Conservation (phyloP, 495 filamentous ascomycete species). For the Zalerion maritima region DNA sequence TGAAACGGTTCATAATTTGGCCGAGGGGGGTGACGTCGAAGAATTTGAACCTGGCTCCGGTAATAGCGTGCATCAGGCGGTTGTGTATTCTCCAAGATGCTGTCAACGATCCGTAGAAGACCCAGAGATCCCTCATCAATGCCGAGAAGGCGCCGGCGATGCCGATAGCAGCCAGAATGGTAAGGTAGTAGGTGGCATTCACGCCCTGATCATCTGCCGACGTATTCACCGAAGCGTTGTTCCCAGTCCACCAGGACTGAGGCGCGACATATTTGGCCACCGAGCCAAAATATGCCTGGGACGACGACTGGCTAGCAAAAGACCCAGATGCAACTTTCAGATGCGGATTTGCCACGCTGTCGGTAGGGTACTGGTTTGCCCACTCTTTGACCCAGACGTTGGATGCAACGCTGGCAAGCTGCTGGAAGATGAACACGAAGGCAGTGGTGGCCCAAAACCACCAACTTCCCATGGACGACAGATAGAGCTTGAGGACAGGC, state of each 20-base stretch:
- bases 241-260: conserved; percentile 5
- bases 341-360: conserved; percentile 15
- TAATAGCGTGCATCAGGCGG: conserved; percentile 61
- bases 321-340: conserved; percentile 4
- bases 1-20: conserved; percentile 97
- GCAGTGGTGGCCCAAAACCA: conserved; percentile 77
- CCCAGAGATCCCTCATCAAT: conserved; percentile 61
- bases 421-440: conserved; percentile 61
- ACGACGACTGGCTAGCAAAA: conserved; percentile 13
- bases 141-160: conserved; percentile 59
- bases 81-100: conserved; percentile 80
- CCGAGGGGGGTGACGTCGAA: conserved; percentile 95
- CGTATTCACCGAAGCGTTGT: conserved; percentile 11
- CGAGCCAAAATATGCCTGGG: conserved; percentile 21
- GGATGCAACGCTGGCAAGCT: conserved; percentile 68
- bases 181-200: conserved; percentile 70
- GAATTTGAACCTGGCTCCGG: conserved; percentile 87
- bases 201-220: conserved; percentile 38
- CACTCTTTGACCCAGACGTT: conserved; percentile 92
- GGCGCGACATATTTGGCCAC: conserved; percentile 16
- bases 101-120: conserved; percentile 84
- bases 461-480: conserved; percentile 82
- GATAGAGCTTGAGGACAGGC: conserved; percentile 69
- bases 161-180: conserved; percentile 68
- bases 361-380: conserved; percentile 41